These are phyloP conservation scores for Alternaria arbusti DNA, from an alignment of 2,329 filamentous ascomycete species.

Conservation along the genomic window DNA sequence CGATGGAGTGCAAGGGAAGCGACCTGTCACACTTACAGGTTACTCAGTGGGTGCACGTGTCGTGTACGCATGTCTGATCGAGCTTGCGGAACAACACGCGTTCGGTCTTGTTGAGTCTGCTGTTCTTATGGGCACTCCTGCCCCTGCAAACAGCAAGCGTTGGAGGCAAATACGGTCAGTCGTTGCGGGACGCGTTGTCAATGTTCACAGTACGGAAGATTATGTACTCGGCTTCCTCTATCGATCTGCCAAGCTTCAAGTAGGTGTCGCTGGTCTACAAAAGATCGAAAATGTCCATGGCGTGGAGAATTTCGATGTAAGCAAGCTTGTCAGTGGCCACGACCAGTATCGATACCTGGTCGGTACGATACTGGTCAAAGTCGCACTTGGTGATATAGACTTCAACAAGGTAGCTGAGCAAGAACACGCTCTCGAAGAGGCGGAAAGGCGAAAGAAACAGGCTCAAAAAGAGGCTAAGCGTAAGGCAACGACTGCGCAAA, in stretches of 20 bases:
- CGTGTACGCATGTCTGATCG: conserved; percentile 80
- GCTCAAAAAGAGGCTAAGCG: conserved; percentile 27
- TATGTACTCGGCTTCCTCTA: conserved; percentile 87
- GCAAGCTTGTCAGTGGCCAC: conserved; percentile 56
- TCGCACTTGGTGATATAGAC: conserved; percentile 59
- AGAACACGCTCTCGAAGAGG: conserved; percentile 42
- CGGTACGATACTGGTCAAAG: conserved; percentile 54
- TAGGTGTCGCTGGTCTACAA: conserved; percentile 83
- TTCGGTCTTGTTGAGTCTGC: conserved; percentile 85
- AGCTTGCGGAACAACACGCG: conserved; percentile 75
- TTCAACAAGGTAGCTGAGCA: conserved; percentile 51
- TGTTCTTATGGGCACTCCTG: conserved; percentile 80
- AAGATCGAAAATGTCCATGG: conserved; percentile 70
- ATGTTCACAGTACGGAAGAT: conserved; percentile 86
- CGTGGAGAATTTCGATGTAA: conserved; percentile 63
- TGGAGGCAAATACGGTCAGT: conserved; percentile 81
- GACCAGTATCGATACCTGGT: conserved; percentile 57
- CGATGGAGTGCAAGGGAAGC: conserved; percentile 79
- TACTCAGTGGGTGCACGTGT: conserved; percentile 81
- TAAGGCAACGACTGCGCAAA: conserved; percentile 8
- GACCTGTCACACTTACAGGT: conserved; percentile 79
- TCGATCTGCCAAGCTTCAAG: conserved; percentile 78
- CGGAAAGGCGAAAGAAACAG: conserved; percentile 48
- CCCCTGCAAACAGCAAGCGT: conserved; percentile 70
- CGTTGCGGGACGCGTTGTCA: conserved; percentile 80